These are phyloP conservation scores for Colletotrichum liriopes DNA, from an alignment of 2,329 filamentous ascomycete genomes.

Conservation along the genomic window DNA sequence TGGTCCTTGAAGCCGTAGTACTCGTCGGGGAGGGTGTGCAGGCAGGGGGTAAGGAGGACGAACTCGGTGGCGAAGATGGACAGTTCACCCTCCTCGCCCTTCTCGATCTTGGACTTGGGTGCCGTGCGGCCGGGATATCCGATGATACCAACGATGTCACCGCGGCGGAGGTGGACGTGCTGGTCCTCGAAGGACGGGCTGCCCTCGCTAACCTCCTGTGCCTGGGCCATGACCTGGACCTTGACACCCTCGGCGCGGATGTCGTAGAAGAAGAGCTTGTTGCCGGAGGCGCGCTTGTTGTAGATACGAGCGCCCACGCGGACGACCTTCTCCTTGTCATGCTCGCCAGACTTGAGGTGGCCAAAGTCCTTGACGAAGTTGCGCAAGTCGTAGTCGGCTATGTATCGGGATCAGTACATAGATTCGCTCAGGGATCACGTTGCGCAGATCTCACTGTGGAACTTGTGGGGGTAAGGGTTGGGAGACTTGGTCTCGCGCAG, in stretches of 20 bases:
- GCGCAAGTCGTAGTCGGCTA: conserved; percentile 86
- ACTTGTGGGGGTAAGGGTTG: conserved; percentile 91
- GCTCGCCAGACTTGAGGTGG: conserved; percentile 90
- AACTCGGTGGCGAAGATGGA: conserved; percentile 94
- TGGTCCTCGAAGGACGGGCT: conserved; percentile 84
- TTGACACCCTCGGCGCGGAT: conserved; percentile 76
- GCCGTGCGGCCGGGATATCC: conserved; percentile 86
- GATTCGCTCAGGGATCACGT: background rate
- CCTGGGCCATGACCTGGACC: conserved; percentile 93
- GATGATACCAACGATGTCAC: conserved; percentile 92
- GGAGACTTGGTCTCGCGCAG: conserved; percentile 81
- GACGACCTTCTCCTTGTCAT: conserved; percentile 81
- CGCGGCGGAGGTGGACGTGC: conserved; percentile 89
- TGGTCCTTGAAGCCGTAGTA: conserved; percentile 96
- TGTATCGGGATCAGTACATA: conserved; percentile 62
- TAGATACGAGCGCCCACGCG: conserved; percentile 90
- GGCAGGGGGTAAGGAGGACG: conserved; percentile 87
- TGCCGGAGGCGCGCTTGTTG: conserved; percentile 85
- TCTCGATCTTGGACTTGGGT: conserved; percentile 88
- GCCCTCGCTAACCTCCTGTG: conserved; percentile 80
- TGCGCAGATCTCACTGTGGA: conserved; percentile 45
- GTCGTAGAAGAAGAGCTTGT: conserved; percentile 94
- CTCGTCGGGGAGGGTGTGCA: conserved; percentile 91
- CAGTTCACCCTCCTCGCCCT: conserved; percentile 88
- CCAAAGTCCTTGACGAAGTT: conserved; percentile 86